Evolutionary conservation across 2,329 filamentous ascomycete species (phyloP).

Genomic region (Calonectria naviculata): DNA sequence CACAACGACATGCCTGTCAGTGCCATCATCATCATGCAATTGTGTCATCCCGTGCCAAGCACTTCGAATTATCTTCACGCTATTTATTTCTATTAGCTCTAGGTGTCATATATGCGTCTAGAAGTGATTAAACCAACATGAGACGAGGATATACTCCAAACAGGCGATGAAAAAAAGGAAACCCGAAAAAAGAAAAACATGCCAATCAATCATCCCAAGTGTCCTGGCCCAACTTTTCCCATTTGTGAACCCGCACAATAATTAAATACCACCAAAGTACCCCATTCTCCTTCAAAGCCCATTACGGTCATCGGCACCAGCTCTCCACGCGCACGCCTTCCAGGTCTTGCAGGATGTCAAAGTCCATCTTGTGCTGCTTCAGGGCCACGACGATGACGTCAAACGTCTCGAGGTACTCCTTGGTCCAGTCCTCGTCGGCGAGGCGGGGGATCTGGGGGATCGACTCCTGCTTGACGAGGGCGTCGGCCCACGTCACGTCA

Average conservation of each 20-base stretch:
- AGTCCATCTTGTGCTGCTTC: slow-evolving; percentile 29
- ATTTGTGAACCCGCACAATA: not conserved
- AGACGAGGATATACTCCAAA: not conserved
- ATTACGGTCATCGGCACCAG: slow-evolving; percentile 43
- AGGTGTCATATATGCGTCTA: not conserved
- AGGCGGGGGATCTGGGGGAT: slow-evolving; percentile 28
- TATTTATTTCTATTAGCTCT: not conserved
- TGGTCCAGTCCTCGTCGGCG: slow-evolving; percentile 27
- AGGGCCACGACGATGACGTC: slow-evolving; percentile 32
- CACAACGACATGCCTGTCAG: not conserved
- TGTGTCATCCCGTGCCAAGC: not conserved
- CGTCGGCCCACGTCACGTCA: slow-evolving; percentile 31
- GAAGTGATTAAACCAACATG: not conserved
- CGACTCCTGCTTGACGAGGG: slow-evolving; percentile 29
- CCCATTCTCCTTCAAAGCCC: not conserved
- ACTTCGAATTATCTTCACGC: not conserved
- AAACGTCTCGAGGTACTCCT: slow-evolving; percentile 27
- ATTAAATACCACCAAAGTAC: not conserved
- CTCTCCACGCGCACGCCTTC: slow-evolving; percentile 50
- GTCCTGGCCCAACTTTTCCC: not conserved
- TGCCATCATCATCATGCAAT: no score
- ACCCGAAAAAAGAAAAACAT: no score
- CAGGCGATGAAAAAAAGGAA: not conserved
- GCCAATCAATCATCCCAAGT: not conserved
- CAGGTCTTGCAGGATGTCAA: slow-evolving; percentile 47